Base-by-base conservation (phyloP, 495 filamentous ascomycete genomes). In the Hypomontagnella monticulosa region DNA sequence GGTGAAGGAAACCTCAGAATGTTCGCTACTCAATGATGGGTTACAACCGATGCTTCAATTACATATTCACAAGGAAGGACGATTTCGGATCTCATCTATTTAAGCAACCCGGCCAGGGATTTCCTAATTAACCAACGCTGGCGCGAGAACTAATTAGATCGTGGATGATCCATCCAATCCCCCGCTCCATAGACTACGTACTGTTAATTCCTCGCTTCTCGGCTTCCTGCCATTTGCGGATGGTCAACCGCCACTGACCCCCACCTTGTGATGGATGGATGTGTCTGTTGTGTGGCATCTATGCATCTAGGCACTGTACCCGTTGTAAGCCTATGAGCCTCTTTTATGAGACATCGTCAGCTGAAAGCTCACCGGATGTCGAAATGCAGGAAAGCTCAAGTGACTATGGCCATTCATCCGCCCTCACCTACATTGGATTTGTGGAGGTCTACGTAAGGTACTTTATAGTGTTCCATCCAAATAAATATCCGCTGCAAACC, bases 221-320 rank as follows among this genome's bases (percentile, higher is more conserved):
- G 57, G 63, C 58, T 58, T 63, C 49, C 59, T 63, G 43, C 53
- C 53, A 41, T 34, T 62, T 63, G 8, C 16, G 59, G 65, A 62
- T 58, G 59, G 59, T 44, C 43, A 56, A 62, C 57, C 58, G 34
- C 49, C 58, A 60, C 42, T 40, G 55, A 63, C 60, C 66, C 66
- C 66, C 66, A 69, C 66, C 42, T 41, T 47, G 43, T 16, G 6
- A 43, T 49, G 49, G 53, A 44, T 67, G 58, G 47, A 40, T 64
- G 61, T 65, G 36, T 11, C 33, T 36, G 11, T 36, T 11, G n/a
- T 53, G 4, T 33, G 15, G 3, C 15, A 18, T 30, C 30, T 49
- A 12, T 44, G 30, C 10, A 18, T 30, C 30, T 49, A 12, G 38
- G 30, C 10, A 56, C 18, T 42, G 18, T 58, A 50, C 11, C 42